Conservation (phyloP, 129 eudicot species). For the Flaveria bidentis region DNA sequence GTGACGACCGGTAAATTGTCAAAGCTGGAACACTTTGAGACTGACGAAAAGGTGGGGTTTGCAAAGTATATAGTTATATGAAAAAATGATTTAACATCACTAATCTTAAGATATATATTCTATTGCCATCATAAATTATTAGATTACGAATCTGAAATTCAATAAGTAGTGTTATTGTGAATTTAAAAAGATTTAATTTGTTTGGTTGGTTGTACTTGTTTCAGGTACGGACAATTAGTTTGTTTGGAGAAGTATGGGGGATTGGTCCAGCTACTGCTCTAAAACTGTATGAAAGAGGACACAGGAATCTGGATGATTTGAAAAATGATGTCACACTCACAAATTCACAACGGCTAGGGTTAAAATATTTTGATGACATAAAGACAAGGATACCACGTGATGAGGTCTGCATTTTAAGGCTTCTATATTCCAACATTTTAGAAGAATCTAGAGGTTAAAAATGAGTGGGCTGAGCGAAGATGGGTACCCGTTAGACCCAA, state of each 20-base stretch:
- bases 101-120: neutral
- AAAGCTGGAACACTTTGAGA: slow-evolving; percentile 93
- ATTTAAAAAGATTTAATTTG: slow-evolving; percentile 12
- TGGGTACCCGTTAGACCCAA: neutral
- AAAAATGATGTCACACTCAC: slow-evolving; percentile 67
- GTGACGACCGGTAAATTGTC: slow-evolving; percentile 88
- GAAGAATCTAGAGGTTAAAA: neutral
- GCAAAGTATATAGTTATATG: neutral
- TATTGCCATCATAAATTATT: neutral
- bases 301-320: slow-evolving; percentile 77
- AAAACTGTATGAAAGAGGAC: slow-evolving; percentile 86
- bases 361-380: slow-evolving; percentile 85
- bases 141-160: neutral
- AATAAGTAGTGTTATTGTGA: neutral
- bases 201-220: slow-evolving; percentile 1
- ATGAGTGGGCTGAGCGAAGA: neutral
- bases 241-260: slow-evolving; percentile 99
- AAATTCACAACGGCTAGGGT: slow-evolving; percentile 71
- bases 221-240: slow-evolving; percentile 76
- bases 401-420: slow-evolving; percentile 53
- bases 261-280: slow-evolving; percentile 93
- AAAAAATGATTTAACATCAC: slow-evolving; percentile 2
- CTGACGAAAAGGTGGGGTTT: slow-evolving; percentile 77
- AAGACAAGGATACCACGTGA: slow-evolving; percentile 86
- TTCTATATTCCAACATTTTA: neutral